These are phyloP conservation scores for Coprinellus micaceus DNA, from an alignment of 768 basidiomycete genomes.

Conservation along the genomic window DNA sequence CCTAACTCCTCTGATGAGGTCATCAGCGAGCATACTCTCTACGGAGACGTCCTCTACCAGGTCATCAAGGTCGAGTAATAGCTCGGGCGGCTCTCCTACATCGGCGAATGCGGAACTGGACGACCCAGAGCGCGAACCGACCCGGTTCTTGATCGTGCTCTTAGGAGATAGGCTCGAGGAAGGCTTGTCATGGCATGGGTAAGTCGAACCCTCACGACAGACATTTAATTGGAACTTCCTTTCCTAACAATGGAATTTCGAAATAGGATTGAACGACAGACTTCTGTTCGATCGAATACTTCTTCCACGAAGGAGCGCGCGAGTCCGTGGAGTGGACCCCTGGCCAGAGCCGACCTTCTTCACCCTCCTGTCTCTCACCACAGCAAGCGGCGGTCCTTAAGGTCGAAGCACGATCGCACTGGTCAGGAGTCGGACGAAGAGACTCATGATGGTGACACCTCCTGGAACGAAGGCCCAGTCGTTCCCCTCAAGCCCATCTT, in stretches of 20 bases:
- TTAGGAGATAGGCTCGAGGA: conserved; percentile 17
- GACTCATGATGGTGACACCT: conserved; percentile 22
- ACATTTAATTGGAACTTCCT: neutral
- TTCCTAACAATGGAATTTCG: conserved; percentile 1
- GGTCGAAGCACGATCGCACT: conserved; percentile 14
- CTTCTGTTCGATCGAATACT: conserved; percentile 23
- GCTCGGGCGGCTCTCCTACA: conserved; percentile 9
- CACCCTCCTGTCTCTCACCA: conserved; percentile 14
- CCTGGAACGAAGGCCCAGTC: conserved; percentile 31
- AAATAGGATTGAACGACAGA: conserved; percentile 30
- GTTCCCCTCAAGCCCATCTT: conserved; percentile 30
- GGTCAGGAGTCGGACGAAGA: conserved; percentile 28
- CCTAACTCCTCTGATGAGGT: conserved; percentile 17
- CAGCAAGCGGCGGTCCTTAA: conserved; percentile 17
- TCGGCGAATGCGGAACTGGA: conserved; percentile 5
- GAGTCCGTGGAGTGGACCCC: conserved; percentile 41
- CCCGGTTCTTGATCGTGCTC: conserved; percentile 11
- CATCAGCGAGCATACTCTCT: conserved; percentile 24
- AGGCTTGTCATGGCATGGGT: conserved; percentile 40
- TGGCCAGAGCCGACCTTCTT: conserved; percentile 30
- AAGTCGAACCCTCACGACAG: conserved; percentile 12
- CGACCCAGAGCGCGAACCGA: conserved; percentile 2
- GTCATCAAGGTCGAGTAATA: conserved; percentile 26
- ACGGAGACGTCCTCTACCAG: conserved; percentile 26
- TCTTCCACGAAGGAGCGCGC: conserved; percentile 24